Evolutionary conservation across 257 asterid genomes (phyloP).

Genomic region (Echium plantagineum): DNA sequence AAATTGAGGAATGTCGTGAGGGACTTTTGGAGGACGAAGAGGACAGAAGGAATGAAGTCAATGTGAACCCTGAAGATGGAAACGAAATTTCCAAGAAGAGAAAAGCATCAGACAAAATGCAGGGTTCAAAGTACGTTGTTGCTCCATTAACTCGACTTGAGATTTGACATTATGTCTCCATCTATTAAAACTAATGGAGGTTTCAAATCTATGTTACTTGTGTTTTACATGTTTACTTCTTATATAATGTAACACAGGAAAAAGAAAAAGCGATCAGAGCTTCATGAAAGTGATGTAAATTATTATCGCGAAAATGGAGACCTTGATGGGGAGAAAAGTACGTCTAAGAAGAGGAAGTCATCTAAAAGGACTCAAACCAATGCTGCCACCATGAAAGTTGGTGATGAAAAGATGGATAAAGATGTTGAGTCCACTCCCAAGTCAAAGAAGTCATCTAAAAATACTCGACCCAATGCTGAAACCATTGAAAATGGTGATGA

Average conservation of each 20-base stretch:
- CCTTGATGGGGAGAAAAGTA: conserved; percentile 18
- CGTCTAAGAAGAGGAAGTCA: conserved; percentile 39
- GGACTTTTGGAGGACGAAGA: conserved; percentile 18
- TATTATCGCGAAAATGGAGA: conserved; percentile 11
- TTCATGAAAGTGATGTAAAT: conserved; percentile 3
- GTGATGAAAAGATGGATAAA: not conserved
- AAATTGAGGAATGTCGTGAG: conserved; percentile 33
- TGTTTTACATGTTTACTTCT: no score
- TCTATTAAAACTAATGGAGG: conserved; percentile 3
- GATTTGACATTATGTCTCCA: not conserved
- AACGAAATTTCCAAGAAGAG: conserved; percentile 43
- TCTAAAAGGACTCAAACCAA: not conserved
- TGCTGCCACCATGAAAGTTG: not conserved
- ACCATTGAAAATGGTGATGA: not conserved
- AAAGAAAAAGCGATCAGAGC: conserved; percentile 11
- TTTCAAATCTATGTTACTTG: not conserved
- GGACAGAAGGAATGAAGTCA: conserved; percentile 14
- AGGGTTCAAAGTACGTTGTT: conserved; percentile 46
- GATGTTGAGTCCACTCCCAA: not conserved
- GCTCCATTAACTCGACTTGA: not conserved
- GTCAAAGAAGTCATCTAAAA: conserved; percentile 7
- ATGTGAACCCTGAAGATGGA: conserved; percentile 15
- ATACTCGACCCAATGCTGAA: not conserved
- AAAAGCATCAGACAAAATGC: conserved; percentile 50
- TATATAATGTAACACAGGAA: conserved; percentile 24